A percentile compares a stretch with the other conserved stretches of the same genome.
phyloP scores from a whole-genome alignment of 2,329 filamentous ascomycete genomes.

The Chaetomiaceae sp. region DNA sequence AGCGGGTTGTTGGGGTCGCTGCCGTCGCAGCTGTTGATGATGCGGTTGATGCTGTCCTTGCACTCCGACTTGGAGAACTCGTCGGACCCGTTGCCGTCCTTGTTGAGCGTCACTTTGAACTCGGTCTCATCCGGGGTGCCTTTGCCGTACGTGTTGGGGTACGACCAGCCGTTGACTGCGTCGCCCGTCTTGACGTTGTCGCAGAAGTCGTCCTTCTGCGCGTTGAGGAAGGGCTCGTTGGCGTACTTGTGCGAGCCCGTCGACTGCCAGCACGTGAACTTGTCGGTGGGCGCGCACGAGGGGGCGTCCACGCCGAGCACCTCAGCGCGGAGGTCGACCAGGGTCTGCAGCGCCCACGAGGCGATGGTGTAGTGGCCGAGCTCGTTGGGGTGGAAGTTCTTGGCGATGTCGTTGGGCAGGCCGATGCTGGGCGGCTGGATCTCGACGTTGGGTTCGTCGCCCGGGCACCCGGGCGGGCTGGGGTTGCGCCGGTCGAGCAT shows the following conservation, averaged over 20 bases:
- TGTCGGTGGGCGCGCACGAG: not conserved
- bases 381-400: not conserved
- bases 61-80: not conserved
- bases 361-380: not conserved
- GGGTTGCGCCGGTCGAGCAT: not conserved
- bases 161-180: not conserved
- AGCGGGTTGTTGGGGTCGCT: conserved; percentile 1
- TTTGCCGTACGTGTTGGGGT: not conserved
- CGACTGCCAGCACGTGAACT: not conserved
- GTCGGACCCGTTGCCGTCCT: not conserved
- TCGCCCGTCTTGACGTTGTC: not conserved
- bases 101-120: not conserved
- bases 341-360: not conserved
- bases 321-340: not conserved
- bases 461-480: not conserved
- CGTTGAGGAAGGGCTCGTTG: not conserved
- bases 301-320: not conserved
- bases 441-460: not conserved
- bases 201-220: not conserved
- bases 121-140: not conserved
- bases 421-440: not conserved
- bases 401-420: not conserved
- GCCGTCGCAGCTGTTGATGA: conserved; percentile 1
- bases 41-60: not conserved
- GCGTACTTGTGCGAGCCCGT: not conserved